Evolutionary conservation across 176 grass and related monocot species (phyloP), one percentile per base, ranked within the genome.

Genomic region (Aegilops longissima): DNA sequence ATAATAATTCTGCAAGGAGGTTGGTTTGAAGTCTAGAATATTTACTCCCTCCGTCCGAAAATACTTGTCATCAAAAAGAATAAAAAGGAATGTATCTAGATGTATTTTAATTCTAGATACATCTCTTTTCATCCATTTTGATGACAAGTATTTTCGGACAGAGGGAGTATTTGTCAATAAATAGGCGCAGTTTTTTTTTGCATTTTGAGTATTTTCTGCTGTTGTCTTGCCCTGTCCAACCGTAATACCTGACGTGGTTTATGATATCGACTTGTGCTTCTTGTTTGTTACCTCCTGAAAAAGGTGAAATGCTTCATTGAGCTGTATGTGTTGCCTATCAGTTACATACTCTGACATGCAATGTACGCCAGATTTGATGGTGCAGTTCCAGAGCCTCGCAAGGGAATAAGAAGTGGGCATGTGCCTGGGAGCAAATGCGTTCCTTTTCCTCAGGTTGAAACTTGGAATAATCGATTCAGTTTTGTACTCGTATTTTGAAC

Each of bases 381-480:
- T 70, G 66, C 52, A 51, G 85, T 88, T 90, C 92, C 92, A n/a
- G 97, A 99, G 88, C 97, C 92, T 16, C 91, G 94, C 25, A 99
- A 99, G 83, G 97, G 97, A 70, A 90, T 99, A 80, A 92, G 90
- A 91, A 78, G 89, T 35, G 97, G 94, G 21, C 97, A 99, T 86
- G 90, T 99, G 69, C 97, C 97, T 78, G 92, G 94, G 56, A 99
- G 92, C 81, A 99, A 96, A 91, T 99, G 97, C 11, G 85, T 99
- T 78, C 97, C 97, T 74, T 99, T 96, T 82, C 23, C 79, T 29
- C 88, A 96, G 94, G 97, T 94, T 34, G 35, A 82, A 79, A 79
- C 52, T 73, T 88, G 23, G 75, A 66, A 84, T 80, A 61, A 87
- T 51, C 36, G 21, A 77, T 29, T 61, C 27, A 82, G 24, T 18